Percentiles rank a stretch among this genome's conserved stretches.
phyloP scores from a whole-genome alignment of 768 basidiomycete species.

The Boletus rubropictus region DNA sequence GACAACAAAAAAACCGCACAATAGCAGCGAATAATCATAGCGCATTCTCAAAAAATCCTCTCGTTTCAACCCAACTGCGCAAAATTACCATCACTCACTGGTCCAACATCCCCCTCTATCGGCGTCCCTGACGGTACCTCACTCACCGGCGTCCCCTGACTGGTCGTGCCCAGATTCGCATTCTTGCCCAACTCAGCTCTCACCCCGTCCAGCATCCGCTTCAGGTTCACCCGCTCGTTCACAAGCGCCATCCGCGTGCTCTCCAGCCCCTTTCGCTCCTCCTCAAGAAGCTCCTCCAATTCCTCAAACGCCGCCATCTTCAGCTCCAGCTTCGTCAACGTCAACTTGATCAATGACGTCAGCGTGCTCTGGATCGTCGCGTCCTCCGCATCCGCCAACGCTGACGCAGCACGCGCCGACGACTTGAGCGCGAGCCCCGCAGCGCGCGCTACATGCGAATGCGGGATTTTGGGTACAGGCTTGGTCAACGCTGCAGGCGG shows the following conservation, averaged over 20 bases:
- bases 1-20: constrained; percentile 8
- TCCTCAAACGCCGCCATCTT: constrained; percentile 96
- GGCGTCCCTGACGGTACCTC: constrained; percentile 45
- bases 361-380: constrained; percentile 71
- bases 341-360: constrained; percentile 79
- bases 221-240: constrained; percentile 68
- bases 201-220: constrained; percentile 66
- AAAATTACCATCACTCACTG: constrained; percentile 49
- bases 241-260: constrained; percentile 73
- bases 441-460: constrained; percentile 74
- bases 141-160: constrained; percentile 52
- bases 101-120: constrained; percentile 50
- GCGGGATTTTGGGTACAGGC: constrained; percentile 41
- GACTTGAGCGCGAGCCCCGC: constrained; percentile 85
- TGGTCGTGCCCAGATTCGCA: constrained; percentile 46
- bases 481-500: constrained; percentile 27
- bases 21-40: constrained; percentile 28
- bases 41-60: not conserved
- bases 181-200: constrained; percentile 58
- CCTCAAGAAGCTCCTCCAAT: constrained; percentile 86
- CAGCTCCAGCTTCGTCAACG: constrained; percentile 81
- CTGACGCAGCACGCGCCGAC: constrained; percentile 77
- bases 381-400: constrained; percentile 81
- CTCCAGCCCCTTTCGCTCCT: constrained; percentile 83
- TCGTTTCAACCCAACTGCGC: constrained; percentile 40